Evolutionary conservation across 1,284 basidiomycete genomes (phyloP).

Genomic region (Kalmanozyma brasiliensis): DNA sequence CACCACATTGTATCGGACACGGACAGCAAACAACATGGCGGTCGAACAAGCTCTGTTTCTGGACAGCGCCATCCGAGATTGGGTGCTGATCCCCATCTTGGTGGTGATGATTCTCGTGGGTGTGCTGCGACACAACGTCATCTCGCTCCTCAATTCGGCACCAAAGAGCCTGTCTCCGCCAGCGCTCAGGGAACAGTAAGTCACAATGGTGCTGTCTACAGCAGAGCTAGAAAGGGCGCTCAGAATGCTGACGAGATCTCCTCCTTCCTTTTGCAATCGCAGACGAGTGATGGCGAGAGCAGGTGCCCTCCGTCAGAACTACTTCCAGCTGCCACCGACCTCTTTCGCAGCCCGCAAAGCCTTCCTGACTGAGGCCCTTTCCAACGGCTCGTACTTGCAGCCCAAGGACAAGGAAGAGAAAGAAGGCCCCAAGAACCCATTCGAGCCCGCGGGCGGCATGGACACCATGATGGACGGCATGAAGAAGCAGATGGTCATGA

Average conservation of each 20-base stretch:
- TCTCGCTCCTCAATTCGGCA: constrained; percentile 82
- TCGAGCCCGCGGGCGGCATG: constrained; percentile 90
- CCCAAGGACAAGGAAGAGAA: constrained; percentile 52
- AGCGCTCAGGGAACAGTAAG: constrained; percentile 92
- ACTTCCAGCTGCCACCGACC: constrained; percentile 54
- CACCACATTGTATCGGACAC: no score
- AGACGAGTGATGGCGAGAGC: constrained; percentile 61
- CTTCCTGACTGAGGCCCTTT: constrained; percentile 53
- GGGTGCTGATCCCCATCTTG: constrained; percentile 93
- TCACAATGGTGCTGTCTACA: constrained; percentile 46
- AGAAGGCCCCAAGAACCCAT: constrained; percentile 71
- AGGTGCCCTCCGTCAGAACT: constrained; percentile 53
- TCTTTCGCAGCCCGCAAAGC: constrained; percentile 54
- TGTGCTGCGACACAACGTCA: constrained; percentile 90
- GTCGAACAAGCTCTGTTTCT: constrained; percentile 52
- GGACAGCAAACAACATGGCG: constrained; percentile 20
- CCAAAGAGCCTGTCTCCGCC: constrained; percentile 83
- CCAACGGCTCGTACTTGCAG: constrained; percentile 59
- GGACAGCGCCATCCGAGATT: constrained; percentile 69
- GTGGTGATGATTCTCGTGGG: constrained; percentile 98
- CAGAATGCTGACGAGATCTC: not conserved
- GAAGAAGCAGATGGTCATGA: constrained; percentile 93
- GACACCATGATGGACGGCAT: constrained; percentile 98
- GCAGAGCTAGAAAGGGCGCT: no score
- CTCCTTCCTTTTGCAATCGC: not conserved